Base-by-base conservation (phyloP, 768 basidiomycete species). In the Amanita subjunquillea region DNA sequence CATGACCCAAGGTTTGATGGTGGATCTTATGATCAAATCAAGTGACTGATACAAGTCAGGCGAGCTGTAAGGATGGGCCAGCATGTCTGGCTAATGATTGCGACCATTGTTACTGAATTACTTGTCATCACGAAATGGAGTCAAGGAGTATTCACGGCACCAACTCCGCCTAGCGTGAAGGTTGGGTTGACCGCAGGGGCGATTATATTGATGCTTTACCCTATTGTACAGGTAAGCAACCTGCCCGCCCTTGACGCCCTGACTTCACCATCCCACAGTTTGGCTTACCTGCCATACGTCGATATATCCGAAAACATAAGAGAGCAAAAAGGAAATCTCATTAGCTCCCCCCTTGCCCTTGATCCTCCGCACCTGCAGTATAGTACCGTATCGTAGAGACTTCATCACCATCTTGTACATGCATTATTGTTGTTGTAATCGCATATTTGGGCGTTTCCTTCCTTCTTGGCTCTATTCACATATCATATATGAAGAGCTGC, bases 41-140 rank as follows among this genome's bases (percentile, higher is more conserved):
- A 10, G 38, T 12, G 25, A 12, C 37, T 25, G 13, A 25, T 27
- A 9, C n/a, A 6, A 29, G 36, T 8, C 60, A 91, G 90, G 60
- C 82, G 74, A 58, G 83, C 87, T n/a, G 82, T 83, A 56, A 78
- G 90, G 53, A 91, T 92, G 90, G 90, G 91, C 2, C 87, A 90
- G 58, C 90, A 92, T 62, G 82, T 84, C 32, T 91, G 90, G 90
- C 70, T 92, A 39, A 70, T 92, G 55, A 77, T 91, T 47, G 89
- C 90, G 30, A 92, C 90, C n/a, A 82, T 91, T 56, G 60, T 80
- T 53, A 91, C 91, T 12, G 90, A 92, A 64, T 65, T 90, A 34
- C 72, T 92, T 48, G 84, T 82, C 40, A 90, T 92, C 50, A 67
- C 73, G 58, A 92, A 92, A 71, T 92, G 88, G 89, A 81, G 85